Conservation (phyloP, 306 rosid species). For the Quercus berberidifolia region DNA sequence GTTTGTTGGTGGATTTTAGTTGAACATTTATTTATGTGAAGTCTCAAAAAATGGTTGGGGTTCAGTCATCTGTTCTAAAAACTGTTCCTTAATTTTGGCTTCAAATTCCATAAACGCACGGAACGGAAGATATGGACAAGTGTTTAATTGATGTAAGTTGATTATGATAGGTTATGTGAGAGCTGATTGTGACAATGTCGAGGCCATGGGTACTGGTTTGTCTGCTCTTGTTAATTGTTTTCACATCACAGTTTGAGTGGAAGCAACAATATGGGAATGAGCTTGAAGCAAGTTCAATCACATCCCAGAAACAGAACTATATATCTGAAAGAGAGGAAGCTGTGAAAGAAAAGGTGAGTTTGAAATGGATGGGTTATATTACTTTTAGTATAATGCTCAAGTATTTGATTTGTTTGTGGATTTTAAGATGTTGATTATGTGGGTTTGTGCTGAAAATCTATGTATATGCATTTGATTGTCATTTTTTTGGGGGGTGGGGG, state of each 20-base stretch:
- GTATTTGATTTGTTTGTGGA: background rate
- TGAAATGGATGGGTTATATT: background rate
- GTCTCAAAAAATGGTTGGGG: background rate
- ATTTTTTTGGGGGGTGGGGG: too few relatives aligned
- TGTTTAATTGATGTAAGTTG: background rate
- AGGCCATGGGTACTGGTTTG: conserved; percentile 60
- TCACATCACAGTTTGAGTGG: conserved; percentile 68
- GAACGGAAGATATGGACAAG: background rate
- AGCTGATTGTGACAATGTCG: conserved; percentile 35
- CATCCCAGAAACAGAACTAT: conserved; percentile 35
- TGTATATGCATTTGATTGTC: background rate
- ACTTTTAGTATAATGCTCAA: background rate
- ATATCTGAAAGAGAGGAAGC: conserved; percentile 49
- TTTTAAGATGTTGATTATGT: background rate
- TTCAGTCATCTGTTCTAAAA: background rate
- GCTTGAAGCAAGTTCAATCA: conserved; percentile 33
- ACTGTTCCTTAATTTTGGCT: background rate
- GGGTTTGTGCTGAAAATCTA: background rate
- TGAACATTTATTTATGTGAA: background rate
- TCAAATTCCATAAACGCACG: background rate
- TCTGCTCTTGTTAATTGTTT: conserved; percentile 48
- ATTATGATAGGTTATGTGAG: conserved; percentile 28
- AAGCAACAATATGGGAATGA: conserved; percentile 53
- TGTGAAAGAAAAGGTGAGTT: conserved; percentile 51
- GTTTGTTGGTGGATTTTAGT: too few relatives aligned